Evolutionary conservation across 2,329 filamentous ascomycete genomes (phyloP), one percentile per base, ranked within the genome.

Genomic region (Penicillium sp.): DNA sequence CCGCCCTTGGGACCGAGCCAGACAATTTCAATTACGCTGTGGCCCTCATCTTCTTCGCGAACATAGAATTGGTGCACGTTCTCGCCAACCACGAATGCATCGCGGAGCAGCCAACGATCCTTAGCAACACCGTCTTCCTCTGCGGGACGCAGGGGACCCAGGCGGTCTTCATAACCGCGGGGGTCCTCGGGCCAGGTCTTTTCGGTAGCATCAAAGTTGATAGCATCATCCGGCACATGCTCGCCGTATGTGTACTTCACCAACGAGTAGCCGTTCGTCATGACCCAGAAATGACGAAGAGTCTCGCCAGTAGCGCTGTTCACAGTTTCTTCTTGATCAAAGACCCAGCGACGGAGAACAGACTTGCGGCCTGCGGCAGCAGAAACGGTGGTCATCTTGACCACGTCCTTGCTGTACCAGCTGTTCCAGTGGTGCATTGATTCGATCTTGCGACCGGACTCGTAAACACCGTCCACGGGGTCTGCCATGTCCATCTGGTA

Each of bases 401-500:
- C 73, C 4, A 78, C 76, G 55, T 78, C 76, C 69, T 76, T 77
- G 54, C 65, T 71, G 61, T 77, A 77, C 76, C 76, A 78, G 41
- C 72, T 76, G 63, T 72, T 74, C 75, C 76, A 78, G 64, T 78
- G 76, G 65, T 78, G 76, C 52, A 78, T 67, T 43, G 74, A 73
- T 55, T 77, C 72, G n/a, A 78, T 77, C 65, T 69, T 73, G 41
- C 73, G 70, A 29, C 76, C 76, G 17, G 75, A 78, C 59, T 78
- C 76, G 58, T 76, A 78, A 15, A 78, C 66, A 61, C 76, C 76
- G 44, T 77, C 75, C 10, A 75, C 70, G 15, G 72, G 71, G 29
- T 75, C 75, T 49, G 69, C 72, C 70, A 78, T 72, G 56, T 78
- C 76, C 76, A 78, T 77, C 67, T 78, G 76, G 66, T 71, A 77